These are phyloP conservation scores for Coprinellus aureogranulatus DNA, from an alignment of 768 basidiomycete genomes.

Conservation along the genomic window DNA sequence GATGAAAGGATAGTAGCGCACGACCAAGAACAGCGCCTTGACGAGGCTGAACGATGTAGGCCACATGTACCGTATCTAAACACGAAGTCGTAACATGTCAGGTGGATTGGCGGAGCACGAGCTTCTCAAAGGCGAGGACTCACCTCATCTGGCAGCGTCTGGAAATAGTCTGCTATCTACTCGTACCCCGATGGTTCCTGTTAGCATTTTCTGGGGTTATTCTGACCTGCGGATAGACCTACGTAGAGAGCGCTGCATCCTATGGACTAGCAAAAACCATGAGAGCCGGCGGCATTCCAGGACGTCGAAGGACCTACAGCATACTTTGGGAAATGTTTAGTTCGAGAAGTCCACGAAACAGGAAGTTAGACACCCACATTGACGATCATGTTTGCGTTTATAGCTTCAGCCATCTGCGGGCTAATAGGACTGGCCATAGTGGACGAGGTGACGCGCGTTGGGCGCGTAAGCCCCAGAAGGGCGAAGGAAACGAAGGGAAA, in stretches of 20 bases:
- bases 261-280: neutral
- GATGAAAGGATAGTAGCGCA: neutral
- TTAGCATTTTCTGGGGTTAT: neutral
- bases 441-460: neutral
- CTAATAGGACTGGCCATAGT: neutral
- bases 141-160: neutral
- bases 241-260: neutral
- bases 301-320: neutral
- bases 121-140: neutral
- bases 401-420: neutral
- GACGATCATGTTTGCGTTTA: neutral
- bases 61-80: neutral
- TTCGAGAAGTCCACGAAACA: too few species aligned
- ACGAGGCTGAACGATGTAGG: neutral
- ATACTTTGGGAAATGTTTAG: neutral
- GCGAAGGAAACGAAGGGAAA: too few species aligned
- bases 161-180: neutral
- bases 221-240: neutral
- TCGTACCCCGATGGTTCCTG: neutral
- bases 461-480: too few species aligned
- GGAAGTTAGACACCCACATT: too few species aligned
- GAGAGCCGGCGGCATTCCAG: too few species aligned
- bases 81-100: neutral
- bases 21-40: neutral
- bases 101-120: neutral